Evolutionary conservation across 2,329 filamentous ascomycete species (phyloP).

Genomic region (Colletotrichum sojae): DNA sequence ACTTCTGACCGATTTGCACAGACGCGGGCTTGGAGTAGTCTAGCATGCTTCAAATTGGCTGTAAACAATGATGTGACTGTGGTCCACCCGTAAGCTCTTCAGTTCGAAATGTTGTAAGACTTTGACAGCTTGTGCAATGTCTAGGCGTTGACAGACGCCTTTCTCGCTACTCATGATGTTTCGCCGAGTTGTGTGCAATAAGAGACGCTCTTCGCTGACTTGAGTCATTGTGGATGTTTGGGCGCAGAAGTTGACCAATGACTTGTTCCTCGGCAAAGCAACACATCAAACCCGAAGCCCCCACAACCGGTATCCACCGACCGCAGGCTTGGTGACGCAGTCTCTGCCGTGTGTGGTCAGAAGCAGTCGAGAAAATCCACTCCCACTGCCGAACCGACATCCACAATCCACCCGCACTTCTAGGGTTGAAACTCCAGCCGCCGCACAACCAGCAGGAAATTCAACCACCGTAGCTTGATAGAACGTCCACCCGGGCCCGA

Average conservation of each 20-base stretch:
- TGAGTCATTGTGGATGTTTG: background rate
- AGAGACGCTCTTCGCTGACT: no score
- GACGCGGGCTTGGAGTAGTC: no score
- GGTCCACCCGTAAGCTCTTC: no score
- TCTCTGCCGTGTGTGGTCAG: slow-evolving; percentile 11
- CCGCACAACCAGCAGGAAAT: slow-evolving; percentile 5
- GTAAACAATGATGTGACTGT: no score
- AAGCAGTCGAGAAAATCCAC: background rate
- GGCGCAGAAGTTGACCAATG: background rate
- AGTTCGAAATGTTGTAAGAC: no score
- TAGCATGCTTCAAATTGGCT: no score
- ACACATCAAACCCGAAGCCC: background rate
- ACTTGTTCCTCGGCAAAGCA: background rate
- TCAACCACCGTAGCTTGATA: background rate
- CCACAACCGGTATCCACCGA: slow-evolving; percentile 1
- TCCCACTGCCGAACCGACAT: background rate
- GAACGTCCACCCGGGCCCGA: fast-evolving
- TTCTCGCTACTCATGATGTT: no score
- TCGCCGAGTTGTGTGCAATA: no score
- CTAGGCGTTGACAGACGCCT: no score
- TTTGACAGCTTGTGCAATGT: no score
- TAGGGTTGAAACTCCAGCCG: background rate
- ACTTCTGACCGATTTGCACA: no score
- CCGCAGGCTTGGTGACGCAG: background rate
- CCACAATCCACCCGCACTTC: background rate